Percentiles rank a stretch among this genome's conserved stretches.
Conservation (phyloP, 192 early-diverging fungal genomes). For the Coemansia sp. region DNA sequence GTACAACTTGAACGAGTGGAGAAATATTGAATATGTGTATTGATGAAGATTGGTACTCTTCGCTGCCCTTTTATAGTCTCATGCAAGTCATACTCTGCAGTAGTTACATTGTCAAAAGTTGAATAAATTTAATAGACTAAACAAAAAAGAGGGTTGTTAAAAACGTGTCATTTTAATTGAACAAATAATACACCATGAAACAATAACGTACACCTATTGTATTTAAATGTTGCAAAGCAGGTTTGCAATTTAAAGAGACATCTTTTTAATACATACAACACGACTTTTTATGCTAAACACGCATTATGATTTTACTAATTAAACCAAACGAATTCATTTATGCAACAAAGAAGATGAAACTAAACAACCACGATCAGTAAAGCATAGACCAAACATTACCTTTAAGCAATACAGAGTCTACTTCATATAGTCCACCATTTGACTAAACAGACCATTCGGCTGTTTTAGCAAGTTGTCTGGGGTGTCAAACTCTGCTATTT, state of each 20-base stretch:
- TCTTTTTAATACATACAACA: too few relatives aligned
- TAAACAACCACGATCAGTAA: too few relatives aligned
- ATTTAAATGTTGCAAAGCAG: too few relatives aligned
- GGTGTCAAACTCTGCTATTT: not conserved
- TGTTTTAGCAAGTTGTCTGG: not conserved
- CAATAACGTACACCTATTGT: too few relatives aligned
- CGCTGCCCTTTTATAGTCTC: not conserved
- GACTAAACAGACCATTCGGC: not conserved
- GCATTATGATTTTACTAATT: too few relatives aligned
- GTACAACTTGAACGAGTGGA: not conserved
- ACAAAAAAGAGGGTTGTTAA: slow-evolving; percentile 5
- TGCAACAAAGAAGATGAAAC: not conserved
- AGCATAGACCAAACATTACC: too few relatives aligned
- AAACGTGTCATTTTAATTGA: not conserved
- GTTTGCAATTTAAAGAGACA: too few relatives aligned
- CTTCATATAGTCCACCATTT: not conserved
- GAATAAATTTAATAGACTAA: not conserved
- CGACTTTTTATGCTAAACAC: too few relatives aligned
- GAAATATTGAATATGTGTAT: not conserved
- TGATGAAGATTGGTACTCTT: not conserved
- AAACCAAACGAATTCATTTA: not conserved
- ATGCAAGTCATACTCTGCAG: not conserved
- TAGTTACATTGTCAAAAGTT: not conserved
- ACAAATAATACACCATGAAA: too few relatives aligned
- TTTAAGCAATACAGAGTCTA: not conserved